phyloP scores from a whole-genome alignment of 192 early-diverging fungal species.

The Rhizophagus prolifer region DNA sequence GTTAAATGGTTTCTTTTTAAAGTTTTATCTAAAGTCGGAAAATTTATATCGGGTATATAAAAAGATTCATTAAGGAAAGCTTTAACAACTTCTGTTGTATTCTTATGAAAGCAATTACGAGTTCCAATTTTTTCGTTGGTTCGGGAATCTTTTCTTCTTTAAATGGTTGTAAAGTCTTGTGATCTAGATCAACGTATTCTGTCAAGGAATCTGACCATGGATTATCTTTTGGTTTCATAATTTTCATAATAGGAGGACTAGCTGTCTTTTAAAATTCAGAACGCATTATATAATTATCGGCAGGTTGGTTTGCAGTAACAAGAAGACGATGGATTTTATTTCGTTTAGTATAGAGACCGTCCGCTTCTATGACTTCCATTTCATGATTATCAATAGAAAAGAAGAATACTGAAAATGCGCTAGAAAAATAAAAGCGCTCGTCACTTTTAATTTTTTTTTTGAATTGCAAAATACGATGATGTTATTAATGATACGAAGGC shows the following conservation, averaged over 20 bases:
- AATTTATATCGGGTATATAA: conserved; percentile 31
- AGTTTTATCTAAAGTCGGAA: conserved; percentile 34
- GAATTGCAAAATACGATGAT: conserved; percentile 30
- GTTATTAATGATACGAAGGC: conserved; percentile 60
- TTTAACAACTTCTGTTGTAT: conserved; percentile 26
- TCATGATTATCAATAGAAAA: conserved; percentile 73
- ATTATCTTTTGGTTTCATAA: conserved; percentile 40
- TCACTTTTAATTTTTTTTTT: conserved; percentile 29
- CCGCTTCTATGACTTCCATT: conserved; percentile 72
- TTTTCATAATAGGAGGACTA: conserved; percentile 37
- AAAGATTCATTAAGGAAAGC: conserved; percentile 30
- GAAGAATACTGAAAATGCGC: conserved; percentile 61
- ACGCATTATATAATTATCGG: conserved; percentile 50
- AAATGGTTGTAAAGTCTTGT: conserved; percentile 40
- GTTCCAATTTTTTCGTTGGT: conserved; percentile 30
- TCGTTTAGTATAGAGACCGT: conserved; percentile 50
- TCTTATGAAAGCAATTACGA: conserved; percentile 26
- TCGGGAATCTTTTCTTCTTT: conserved; percentile 27
- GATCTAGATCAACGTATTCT: conserved; percentile 39
- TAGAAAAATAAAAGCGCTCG: conserved; percentile 29
- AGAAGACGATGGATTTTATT: conserved; percentile 44
- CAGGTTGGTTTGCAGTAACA: conserved; percentile 48
- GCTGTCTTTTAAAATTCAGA: conserved; percentile 42
- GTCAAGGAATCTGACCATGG: conserved; percentile 34
- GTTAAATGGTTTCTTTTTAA: conserved; percentile 35